These are phyloP conservation scores for Glaciozyma antarctica DNA, from an alignment of 768 basidiomycete genomes.

Conservation along the genomic window DNA sequence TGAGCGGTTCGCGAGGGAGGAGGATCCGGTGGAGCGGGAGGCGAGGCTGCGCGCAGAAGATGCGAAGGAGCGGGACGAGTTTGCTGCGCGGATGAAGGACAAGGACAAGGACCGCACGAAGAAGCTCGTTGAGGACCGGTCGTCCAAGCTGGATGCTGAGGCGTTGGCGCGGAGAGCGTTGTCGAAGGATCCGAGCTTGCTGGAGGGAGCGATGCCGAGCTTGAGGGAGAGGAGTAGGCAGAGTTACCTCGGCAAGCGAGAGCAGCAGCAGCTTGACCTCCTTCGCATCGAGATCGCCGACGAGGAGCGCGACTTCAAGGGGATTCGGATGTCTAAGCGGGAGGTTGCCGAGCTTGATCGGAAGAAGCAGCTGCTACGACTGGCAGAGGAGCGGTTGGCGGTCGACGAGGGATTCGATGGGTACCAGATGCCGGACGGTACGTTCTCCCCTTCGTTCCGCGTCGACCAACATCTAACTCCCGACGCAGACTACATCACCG, in stretches of 20 bases:
- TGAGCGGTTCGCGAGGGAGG: constrained; percentile 37
- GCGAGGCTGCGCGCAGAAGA: constrained; percentile 73
- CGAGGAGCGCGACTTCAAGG: constrained; percentile 78
- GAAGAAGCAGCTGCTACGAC: constrained; percentile 81
- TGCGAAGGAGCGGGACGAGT: constrained; percentile 77
- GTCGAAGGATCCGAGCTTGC: constrained; percentile 59
- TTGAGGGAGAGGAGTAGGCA: constrained; percentile 82
- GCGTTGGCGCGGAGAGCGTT: constrained; percentile 68
- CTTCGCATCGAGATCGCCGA: constrained; percentile 87
- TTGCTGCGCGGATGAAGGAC: constrained; percentile 74
- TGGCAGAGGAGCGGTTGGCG: constrained; percentile 86
- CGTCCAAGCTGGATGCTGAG: constrained; percentile 75
- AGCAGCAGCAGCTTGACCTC: constrained; percentile 89
- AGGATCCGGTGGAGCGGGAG: constrained; percentile 61
- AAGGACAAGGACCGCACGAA: constrained; percentile 76
- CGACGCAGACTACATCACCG: constrained; percentile 77
- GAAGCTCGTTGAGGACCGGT: constrained; percentile 75
- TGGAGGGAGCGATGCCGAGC: constrained; percentile 53
- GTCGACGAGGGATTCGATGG: constrained; percentile 95
- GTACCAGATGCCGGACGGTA: constrained; percentile 75
- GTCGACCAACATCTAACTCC: background rate
- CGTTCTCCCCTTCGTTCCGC: background rate
- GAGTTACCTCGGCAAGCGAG: constrained; percentile 92
- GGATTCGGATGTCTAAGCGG: constrained; percentile 79
- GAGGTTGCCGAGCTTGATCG: constrained; percentile 71